Percentiles rank a stretch among this genome's conserved stretches.
phyloP scores from a whole-genome alignment of 768 basidiomycete species.

The Lactifluus echinatus region DNA sequence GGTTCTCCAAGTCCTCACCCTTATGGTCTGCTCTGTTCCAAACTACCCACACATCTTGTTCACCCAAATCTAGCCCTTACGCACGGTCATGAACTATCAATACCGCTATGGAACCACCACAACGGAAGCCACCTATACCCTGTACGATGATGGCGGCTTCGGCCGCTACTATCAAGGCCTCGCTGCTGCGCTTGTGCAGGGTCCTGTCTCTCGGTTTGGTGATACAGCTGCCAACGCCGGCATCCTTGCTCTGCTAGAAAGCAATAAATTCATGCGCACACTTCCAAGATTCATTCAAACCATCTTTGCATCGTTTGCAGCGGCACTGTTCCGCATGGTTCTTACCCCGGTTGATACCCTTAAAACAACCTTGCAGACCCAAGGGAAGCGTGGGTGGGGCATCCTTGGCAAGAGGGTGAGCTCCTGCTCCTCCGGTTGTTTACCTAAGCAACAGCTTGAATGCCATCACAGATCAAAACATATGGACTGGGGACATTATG shows the following conservation, averaged over 20 bases:
- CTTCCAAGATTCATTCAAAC: conserved; percentile 67
- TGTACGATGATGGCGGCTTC: conserved; percentile 74
- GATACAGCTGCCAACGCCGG: conserved; percentile 95
- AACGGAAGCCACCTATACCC: conserved; percentile 51
- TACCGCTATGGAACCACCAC: conserved; percentile 81
- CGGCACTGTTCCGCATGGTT: conserved; percentile 83
- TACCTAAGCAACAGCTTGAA: background rate
- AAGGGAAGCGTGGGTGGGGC: conserved; percentile 60
- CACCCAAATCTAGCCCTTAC: conserved; percentile 48
- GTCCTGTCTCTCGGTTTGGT: conserved; percentile 77
- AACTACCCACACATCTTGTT: conserved; percentile 11
- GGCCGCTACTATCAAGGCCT: conserved; percentile 86
- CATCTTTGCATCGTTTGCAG: conserved; percentile 65
- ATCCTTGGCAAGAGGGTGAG: conserved; percentile 61
- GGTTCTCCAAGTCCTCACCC: conserved; percentile 84
- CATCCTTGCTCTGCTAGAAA: conserved; percentile 75
- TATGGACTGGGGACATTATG: conserved; percentile 76
- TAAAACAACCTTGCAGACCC: conserved; percentile 93
- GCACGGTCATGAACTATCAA: conserved; percentile 98
- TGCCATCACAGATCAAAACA: conserved; percentile 43
- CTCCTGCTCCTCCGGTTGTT: background rate
- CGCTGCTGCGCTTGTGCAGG: conserved; percentile 77
- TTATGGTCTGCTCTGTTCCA: conserved; percentile 46
- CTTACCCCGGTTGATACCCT: conserved; percentile 89
- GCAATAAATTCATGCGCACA: conserved; percentile 58